phyloP scores from a whole-genome alignment of 169 alveolate genomes.

The Eimeria zaria region DNA sequence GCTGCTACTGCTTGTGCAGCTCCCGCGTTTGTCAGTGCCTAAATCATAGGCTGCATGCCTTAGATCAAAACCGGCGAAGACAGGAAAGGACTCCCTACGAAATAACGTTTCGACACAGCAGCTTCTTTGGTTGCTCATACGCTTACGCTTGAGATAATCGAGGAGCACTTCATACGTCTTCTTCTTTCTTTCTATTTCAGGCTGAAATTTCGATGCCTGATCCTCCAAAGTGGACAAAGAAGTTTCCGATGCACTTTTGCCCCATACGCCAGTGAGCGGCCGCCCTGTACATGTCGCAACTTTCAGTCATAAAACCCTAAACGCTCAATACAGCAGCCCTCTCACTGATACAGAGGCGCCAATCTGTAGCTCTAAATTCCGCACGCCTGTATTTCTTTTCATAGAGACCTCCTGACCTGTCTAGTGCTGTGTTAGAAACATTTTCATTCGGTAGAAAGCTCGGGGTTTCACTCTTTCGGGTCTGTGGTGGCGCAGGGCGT shows the following conservation, averaged over 20 bases:
- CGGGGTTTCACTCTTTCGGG: background rate
- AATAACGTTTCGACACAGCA: background rate
- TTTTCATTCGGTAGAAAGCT: background rate
- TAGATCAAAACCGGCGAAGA: background rate
- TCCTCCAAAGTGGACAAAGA: conserved; percentile 8
- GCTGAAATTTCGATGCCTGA: conserved; percentile 35
- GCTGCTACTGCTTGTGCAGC: background rate
- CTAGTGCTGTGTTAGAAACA: background rate
- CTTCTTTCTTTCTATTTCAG: background rate
- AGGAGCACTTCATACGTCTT: background rate
- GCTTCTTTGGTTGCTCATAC: background rate
- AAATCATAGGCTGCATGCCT: background rate
- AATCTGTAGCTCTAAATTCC: background rate
- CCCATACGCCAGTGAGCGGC: conserved; percentile 26
- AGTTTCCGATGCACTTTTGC: conserved; percentile 43
- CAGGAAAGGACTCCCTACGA: background rate
- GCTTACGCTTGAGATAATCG: background rate
- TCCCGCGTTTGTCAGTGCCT: background rate
- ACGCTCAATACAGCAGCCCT: background rate
- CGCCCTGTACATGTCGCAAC: background rate
- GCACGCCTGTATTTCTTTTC: background rate
- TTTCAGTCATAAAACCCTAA: conserved; percentile 12
- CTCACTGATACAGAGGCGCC: background rate
- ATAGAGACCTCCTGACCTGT: background rate
- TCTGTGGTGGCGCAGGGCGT: conserved; percentile 11